A percentile compares a stretch with the other conserved stretches of the same genome.
phyloP scores from a whole-genome alignment of 176 grass and related monocot genomes.

The Calamus simplicifolius region DNA sequence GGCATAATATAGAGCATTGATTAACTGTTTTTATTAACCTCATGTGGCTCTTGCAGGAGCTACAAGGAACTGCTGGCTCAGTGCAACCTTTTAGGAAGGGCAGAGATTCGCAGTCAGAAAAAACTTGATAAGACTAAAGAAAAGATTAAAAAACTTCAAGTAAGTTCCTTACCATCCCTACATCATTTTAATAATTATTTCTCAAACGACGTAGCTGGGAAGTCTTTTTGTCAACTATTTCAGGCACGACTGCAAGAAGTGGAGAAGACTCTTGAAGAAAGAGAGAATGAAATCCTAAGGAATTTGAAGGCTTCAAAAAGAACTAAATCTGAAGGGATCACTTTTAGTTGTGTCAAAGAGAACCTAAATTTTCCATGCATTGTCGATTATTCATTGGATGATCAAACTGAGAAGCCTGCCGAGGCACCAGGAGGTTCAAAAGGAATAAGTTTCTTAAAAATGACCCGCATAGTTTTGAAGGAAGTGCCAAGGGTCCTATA shows the following conservation, averaged over 20 bases:
- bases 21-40: background rate
- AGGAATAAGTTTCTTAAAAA: background rate
- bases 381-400: conserved; percentile 10
- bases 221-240: conserved; percentile 13
- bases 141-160: conserved; percentile 67
- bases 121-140: conserved; percentile 78
- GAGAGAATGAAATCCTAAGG: conserved; percentile 62
- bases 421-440: conserved; percentile 16
- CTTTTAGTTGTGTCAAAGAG: conserved; percentile 14
- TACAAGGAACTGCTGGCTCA: conserved; percentile 90
- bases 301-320: conserved; percentile 69
- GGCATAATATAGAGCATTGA: too few species aligned
- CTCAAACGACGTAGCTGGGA: background rate
- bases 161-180: conserved; percentile 5
- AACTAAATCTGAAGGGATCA: conserved; percentile 42
- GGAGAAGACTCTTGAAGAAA: conserved; percentile 71
- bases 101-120: conserved; percentile 47
- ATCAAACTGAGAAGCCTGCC: conserved; percentile 15
- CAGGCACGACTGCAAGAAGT: conserved; percentile 56
- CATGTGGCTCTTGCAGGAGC: conserved; percentile 37
- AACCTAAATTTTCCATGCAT: conserved; percentile 7
- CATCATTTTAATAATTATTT: background rate
- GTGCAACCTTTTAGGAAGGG: conserved; percentile 82
- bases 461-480: background rate
- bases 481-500: background rate